These are phyloP conservation scores for Penicillium silybi DNA, from an alignment of 495 filamentous ascomycete species.

Conservation along the genomic window DNA sequence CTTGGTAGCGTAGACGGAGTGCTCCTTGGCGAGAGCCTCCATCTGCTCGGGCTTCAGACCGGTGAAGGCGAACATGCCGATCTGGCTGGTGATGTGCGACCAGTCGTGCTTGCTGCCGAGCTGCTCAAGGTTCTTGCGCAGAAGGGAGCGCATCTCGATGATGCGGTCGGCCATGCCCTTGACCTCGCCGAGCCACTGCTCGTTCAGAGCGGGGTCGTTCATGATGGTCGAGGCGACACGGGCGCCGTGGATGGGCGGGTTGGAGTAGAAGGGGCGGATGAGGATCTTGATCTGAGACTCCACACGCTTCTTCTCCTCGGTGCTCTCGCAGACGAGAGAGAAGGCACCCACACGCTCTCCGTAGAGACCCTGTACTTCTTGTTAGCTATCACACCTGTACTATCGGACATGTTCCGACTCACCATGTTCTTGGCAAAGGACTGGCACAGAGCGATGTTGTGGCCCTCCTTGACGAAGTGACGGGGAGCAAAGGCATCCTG, in stretches of 20 bases:
- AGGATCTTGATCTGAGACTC: conserved; percentile 99
- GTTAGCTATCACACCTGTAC: background rate
- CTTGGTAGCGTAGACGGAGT: conserved; percentile 96
- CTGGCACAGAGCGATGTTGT: conserved; percentile 84
- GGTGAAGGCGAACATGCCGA: conserved; percentile 99
- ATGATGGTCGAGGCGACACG: conserved; percentile 91
- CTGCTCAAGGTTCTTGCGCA: conserved; percentile 91
- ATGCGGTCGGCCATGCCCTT: conserved; percentile 99
- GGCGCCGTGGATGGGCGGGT: conserved; percentile 93
- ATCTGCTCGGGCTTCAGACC: conserved; percentile 91
- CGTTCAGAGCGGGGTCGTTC: conserved; percentile 78
- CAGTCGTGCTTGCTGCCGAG: conserved; percentile 94
- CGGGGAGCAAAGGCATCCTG: conserved; percentile 88
- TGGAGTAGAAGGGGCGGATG: conserved; percentile 95
- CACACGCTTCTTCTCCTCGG: conserved; percentile 91
- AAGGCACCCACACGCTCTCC: conserved; percentile 98
- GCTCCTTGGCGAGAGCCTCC: conserved; percentile 88
- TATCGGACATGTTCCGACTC: conserved; percentile 12
- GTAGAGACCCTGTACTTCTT: conserved; percentile 69
- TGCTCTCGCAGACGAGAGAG: conserved; percentile 77
- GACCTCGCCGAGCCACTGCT: conserved; percentile 94
- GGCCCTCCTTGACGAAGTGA: conserved; percentile 88
- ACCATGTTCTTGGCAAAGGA: conserved; percentile 99
- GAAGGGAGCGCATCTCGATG: conserved; percentile 91
- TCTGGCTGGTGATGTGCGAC: conserved; percentile 96